Base-by-base conservation (phyloP, 1,139 yeast genomes). In the Kodamaea sp. region DNA sequence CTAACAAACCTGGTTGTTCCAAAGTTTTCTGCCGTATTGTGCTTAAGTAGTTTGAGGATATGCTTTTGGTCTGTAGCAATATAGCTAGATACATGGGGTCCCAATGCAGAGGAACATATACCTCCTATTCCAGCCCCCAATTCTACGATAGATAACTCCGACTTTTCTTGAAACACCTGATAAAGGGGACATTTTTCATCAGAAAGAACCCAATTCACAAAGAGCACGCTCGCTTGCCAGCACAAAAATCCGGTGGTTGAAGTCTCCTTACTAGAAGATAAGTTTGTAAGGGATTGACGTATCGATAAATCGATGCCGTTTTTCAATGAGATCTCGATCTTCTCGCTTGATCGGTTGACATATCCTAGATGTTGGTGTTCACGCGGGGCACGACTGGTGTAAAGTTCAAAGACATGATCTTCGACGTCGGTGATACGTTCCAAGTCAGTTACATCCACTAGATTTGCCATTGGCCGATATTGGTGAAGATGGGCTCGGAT, bases 111-210 rank as follows among this genome's bases (percentile, higher is more conserved):
- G 0, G 79, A 78, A 18, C 78, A 53, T 1, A 82, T 53, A 0
- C 83, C 89, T 1, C 81, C 70, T 0, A 73, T 73, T 0, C 94
- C 94, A 11, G 85, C 57, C 0, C 94, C 94, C 5, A 83, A 53
- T 46, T 83, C 92, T 3, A 83, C 57, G 0, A 81, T 69, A 1
- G 41, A 43, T 5, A 52, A 22, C 2, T 31, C 36, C 2, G 50
- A 45, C 23, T 49, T 31, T 10, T 42, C 41, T 22, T 39, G 15
- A 24, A 55, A 43, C 3, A 35, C 3, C 4, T 11, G 7, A 23
- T 37, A 26, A 14, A 63, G 48, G 1, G 69, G 69, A 36, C 66
- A 52, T 15, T 28, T 35, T 0, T 27, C 24, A 18, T 47, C 46
- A 5, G 50, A 41, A 9, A 70, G 31, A 2, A 78, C 32, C 87